Evolutionary conservation across 352 stramenopile genomes (phyloP), one percentile per base, ranked within the genome.

Genomic region (Globisporangium barbulae): DNA sequence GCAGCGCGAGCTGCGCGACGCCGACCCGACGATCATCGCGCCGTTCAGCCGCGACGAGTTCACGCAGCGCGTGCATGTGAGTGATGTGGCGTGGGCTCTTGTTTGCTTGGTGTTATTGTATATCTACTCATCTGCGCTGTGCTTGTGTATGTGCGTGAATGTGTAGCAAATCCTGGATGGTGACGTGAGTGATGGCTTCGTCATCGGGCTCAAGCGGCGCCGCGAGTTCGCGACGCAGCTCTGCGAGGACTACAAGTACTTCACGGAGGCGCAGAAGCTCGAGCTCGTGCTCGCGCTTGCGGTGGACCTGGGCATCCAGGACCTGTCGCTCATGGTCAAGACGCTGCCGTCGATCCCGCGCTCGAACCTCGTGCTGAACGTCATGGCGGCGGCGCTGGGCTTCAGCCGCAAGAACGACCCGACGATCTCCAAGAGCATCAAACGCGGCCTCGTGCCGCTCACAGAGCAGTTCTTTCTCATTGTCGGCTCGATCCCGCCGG

Each of bases 321-420:
- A 95, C 50, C 67, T 95, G 52, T 90, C 84, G 35, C 64, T 83
- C 10, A 91, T 93, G 78, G 84, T 95, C 60, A 90, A 91, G 54
- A 86, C 84, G 31, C 65, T 95, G 17, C 86, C 86, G 19, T 91
- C 85, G 25, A 79, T 93, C 25, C 80, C 84, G 50, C 72, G 84
- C 9, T 90, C 86, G 2, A 83, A 88, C n/a, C 67, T 95, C 30
- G 86, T 95, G 50, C 72, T 95, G 13, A 91, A 90, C 42, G 85
- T 95, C 41, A 72, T 91, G 54, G 80, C 84, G 0, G 83, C 86
- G 1, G 78, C 83, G 44, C 66, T 95, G 21, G 86, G 84, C 7
- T 95, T 95, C 55, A 89, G 75, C 53, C 80, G 81, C 12, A 89
- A 88, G 67, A 93, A 91, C 65, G 83, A 95, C 63, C 80, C 84